Evolutionary conservation across 352 stramenopile species (phyloP).

Genomic region (Globisporangium polare): DNA sequence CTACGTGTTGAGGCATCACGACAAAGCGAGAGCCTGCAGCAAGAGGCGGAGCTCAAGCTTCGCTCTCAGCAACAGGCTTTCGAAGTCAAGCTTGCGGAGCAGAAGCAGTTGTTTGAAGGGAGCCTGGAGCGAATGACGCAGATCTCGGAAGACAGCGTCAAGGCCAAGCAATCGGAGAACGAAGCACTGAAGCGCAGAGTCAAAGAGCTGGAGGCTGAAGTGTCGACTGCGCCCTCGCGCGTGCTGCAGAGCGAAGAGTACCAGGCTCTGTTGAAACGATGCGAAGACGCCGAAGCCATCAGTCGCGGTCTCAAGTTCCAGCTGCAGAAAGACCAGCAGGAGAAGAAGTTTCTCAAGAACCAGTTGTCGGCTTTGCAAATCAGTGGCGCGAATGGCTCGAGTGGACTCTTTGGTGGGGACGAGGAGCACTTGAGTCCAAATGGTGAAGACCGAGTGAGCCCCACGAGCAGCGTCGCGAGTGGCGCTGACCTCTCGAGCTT

Average conservation of each 20-base stretch:
- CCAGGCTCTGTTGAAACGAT: conserved; percentile 48
- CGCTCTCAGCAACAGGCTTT: conserved; percentile 20
- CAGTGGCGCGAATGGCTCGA: neutral
- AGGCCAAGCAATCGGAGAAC: conserved; percentile 30
- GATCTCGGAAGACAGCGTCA: conserved; percentile 18
- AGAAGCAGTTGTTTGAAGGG: conserved; percentile 31
- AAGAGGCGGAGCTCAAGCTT: conserved; percentile 27
- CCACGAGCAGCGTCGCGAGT: conserved; percentile 37
- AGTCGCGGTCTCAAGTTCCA: conserved; percentile 63
- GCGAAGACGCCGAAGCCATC: conserved; percentile 66
- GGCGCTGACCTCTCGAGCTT: conserved; percentile 58
- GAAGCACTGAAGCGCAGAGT: conserved; percentile 20
- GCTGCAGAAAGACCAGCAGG: conserved; percentile 67
- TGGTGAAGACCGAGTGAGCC: conserved; percentile 19
- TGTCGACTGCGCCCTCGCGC: conserved; percentile 19
- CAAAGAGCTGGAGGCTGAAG: conserved; percentile 33
- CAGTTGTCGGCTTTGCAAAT: conserved; percentile 43
- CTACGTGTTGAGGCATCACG: conserved; percentile 21
- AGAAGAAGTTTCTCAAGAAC: conserved; percentile 75
- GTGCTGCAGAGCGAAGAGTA: conserved; percentile 50
- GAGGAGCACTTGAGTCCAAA: conserved; percentile 8
- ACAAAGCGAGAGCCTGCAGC: conserved; percentile 21
- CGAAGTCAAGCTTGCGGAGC: conserved; percentile 22
- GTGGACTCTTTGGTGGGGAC: conserved; percentile 19
- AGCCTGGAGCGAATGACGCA: conserved; percentile 22